Evolutionary conservation across 2,329 filamentous ascomycete species (phyloP), one percentile per base, ranked within the genome.

Genomic region (Pseudocercospora cruenta): DNA sequence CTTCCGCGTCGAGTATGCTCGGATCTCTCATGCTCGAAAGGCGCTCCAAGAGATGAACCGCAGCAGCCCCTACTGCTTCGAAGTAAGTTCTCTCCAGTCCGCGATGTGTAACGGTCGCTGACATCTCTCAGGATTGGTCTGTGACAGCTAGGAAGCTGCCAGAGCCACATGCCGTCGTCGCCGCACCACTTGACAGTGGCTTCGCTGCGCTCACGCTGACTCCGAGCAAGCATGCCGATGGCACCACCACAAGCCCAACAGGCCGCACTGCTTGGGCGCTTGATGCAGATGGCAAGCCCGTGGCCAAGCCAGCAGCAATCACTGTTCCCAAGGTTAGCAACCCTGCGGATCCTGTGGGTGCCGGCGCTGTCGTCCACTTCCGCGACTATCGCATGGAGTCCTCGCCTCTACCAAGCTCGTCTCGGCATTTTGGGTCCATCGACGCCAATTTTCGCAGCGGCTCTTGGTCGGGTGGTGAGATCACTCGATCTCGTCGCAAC

Each of bases 1-100:
- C 36, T 77, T 73, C 68, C 72, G 74, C 24, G 71, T 71, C 19
- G 75, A 77, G 64, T 76, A 71, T 67, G 67, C 60, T 64, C 68
- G 64, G 43, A 70, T 76, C 60, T 65, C 61, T 2, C 60, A 28
- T 6, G 75, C 75, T 22, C 69, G 69, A 57, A 47, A 63, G n/a
- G 65, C 69, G 12, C 49, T 73, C 22, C 36, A 53, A 7, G 19
- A 61, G 2, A 43, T 64, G 16, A 64, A 45, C 22, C 31, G 60
- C 21, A 60, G 64, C 59, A 43, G 60, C 16, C 63, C 70, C 4
- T 28, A 51, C 14, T 22, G 51, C 12, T 26, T 70, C 21, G 58
- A 67, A 2, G 72, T 75, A 67, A 65, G 69, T 65, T n/a, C 5
- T 39, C 31, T n/a, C 19, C 19, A 26, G n/a, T 24, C 21, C 3